Base-by-base conservation (phyloP, 169 alveolate genomes). In the Toxoplasma gondii region DNA sequence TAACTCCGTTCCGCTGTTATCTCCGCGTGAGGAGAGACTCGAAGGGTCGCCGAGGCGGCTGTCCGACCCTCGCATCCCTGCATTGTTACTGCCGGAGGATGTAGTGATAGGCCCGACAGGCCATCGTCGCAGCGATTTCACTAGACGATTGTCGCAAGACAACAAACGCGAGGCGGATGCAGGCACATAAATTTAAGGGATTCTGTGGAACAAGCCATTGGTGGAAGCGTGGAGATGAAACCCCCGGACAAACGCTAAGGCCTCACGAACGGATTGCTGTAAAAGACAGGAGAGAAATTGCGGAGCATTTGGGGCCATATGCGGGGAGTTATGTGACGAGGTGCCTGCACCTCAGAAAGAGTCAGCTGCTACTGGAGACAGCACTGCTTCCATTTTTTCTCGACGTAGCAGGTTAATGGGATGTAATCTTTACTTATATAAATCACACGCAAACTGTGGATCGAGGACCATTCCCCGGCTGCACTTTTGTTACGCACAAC, bases 21-120 rank as follows among this genome's bases (percentile, higher is more conserved):
- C 49, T 4, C 86, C 86, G 86, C 9, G 86, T 27, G 86, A 78
- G 44, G 86, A 31, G 86, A n/a, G 86, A 78, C 86, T n/a, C 7
- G 86, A n/a, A n/a, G 43, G 86, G 24, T 36, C 49, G 86, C 39
- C 39, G 29, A n/a, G 86, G 1, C 39, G 86, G n/a, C 86, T 10
- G 44, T 78, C 86, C 2, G 45, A 78, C 19, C 39, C 86, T 78
- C 86, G 86, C 45, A 45, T 78, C 29, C 86, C 86, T 27, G 86
- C 86, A 10, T 12, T 78, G 39, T n/a, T 78, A 29, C 86, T 78
- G 27, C 44, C 44, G 29, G 86, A 78, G 12, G 86, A 78, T n/a
- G 12, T 78, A 1, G 0, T 78, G 39, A 1, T 78, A 10, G 86
- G 86, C 39, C 7, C n/a, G 44, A 78, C 49, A 9, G 86, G 86